Percentiles rank a stretch among this genome's conserved stretches.
These are phyloP conservation scores for Odonthalia washingtoniensis DNA, from an alignment of 31 red algal genomes.

Conservation along the genomic window DNA sequence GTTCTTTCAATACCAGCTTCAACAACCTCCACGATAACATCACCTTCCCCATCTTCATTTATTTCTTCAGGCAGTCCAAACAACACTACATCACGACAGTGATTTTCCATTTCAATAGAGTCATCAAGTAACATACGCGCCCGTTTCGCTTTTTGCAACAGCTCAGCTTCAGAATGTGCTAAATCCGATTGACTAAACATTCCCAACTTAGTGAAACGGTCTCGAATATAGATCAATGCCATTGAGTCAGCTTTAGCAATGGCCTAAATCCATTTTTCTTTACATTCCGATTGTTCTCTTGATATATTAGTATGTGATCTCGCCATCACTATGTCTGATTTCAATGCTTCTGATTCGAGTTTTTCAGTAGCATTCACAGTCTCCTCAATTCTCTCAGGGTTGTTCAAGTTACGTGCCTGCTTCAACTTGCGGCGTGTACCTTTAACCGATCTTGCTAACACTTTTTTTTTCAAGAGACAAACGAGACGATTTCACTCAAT, in stretches of 20 bases:
- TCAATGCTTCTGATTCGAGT: constrained; percentile 59
- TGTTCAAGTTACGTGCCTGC: constrained; percentile 73
- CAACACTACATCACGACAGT: constrained; percentile 4
- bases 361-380: not conserved
- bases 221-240: constrained; percentile 55
- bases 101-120: constrained; percentile 58
- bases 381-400: constrained; percentile 63
- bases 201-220: constrained; percentile 67
- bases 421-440: constrained; percentile 76
- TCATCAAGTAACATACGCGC: constrained; percentile 60
- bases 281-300: constrained; percentile 65
- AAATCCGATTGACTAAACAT: constrained; percentile 89
- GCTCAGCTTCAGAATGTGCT: constrained; percentile 75
- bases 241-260: constrained; percentile 55
- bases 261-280: constrained; percentile 43
- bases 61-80: not conserved
- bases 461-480: too few species aligned
- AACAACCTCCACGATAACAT: too few species aligned
- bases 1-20: too few species aligned
- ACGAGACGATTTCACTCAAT: too few species aligned
- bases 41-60: too few species aligned
- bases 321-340: constrained; percentile 67
- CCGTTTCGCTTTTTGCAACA: constrained; percentile 57
- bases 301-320: constrained; percentile 46
- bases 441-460: constrained; percentile 79